A percentile compares a stretch with the other conserved stretches of the same genome.
Evolutionary conservation across 2,329 filamentous ascomycete genomes (phyloP).

Genomic region (Cercospora beticola): DNA sequence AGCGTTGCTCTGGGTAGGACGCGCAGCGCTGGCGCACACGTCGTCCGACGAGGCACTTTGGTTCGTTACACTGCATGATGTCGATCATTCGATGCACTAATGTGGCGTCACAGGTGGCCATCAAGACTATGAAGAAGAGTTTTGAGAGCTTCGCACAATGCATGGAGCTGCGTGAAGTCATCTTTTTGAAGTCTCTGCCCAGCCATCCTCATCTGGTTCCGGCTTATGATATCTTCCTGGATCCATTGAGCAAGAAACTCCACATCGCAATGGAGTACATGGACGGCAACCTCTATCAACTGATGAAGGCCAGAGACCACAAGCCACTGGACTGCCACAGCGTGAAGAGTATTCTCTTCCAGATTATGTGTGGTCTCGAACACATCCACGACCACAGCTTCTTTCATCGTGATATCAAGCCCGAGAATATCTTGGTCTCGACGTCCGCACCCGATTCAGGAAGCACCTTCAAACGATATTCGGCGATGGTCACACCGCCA

Average conservation of each 20-base stretch:
- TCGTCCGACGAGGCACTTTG: slow-evolving; percentile 87
- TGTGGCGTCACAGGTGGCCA: slow-evolving; percentile 69
- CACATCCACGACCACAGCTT: slow-evolving; percentile 97
- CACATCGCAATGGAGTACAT: slow-evolving; percentile 99
- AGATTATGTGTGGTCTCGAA: slow-evolving; percentile 93
- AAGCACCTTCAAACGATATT: slow-evolving; percentile 90
- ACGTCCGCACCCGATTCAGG: slow-evolving; percentile 80
- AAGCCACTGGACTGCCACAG: slow-evolving; percentile 86
- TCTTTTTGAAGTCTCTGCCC: slow-evolving; percentile 88
- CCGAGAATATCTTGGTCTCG: slow-evolving; percentile 96
- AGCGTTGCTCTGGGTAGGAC: slow-evolving; percentile 91
- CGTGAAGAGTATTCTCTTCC: slow-evolving; percentile 96
- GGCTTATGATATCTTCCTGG: slow-evolving; percentile 95
- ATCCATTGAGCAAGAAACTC: slow-evolving; percentile 91
- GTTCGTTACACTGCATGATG: slow-evolving; percentile 52
- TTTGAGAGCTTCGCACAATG: slow-evolving; percentile 91
- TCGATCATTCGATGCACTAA: not conserved
- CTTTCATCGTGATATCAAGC: slow-evolving; percentile 99
- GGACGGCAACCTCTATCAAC: slow-evolving; percentile 97
- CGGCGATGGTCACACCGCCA: slow-evolving; percentile 86
- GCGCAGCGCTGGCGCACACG: slow-evolving; percentile 80
- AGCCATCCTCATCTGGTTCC: slow-evolving; percentile 91
- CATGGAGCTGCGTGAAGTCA: slow-evolving; percentile 90
- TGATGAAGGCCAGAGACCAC: slow-evolving; percentile 98
- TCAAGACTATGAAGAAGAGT: slow-evolving; percentile 99